Evolutionary conservation across 768 basidiomycete species (phyloP).

Genomic region (Coprinellus aureogranulatus): DNA sequence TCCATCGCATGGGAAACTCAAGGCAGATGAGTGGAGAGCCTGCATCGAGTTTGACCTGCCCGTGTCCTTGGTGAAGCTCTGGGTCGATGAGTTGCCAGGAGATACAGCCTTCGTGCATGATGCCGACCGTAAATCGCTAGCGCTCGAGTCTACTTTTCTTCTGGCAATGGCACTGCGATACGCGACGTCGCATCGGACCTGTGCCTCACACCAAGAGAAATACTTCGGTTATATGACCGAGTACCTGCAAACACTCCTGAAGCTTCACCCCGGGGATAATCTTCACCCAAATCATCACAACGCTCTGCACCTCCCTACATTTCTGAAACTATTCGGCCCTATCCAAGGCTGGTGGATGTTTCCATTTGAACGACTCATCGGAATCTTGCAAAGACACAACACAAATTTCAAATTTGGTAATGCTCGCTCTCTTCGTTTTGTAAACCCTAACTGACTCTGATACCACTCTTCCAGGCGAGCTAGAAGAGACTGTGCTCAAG

Average conservation of each 20-base stretch:
- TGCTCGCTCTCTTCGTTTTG: no score
- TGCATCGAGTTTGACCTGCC: slow-evolving; percentile 21
- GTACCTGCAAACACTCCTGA: slow-evolving; percentile 11
- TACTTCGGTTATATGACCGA: slow-evolving; percentile 3
- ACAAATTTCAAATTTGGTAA: slow-evolving; percentile 30
- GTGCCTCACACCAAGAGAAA: no score
- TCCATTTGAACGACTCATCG: slow-evolving; percentile 37
- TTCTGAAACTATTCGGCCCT: slow-evolving; percentile 32
- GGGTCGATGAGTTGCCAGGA: no score
- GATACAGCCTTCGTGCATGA: no score
- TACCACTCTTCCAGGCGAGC: no score
- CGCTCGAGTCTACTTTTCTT: not conserved
- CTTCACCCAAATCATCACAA: slow-evolving; percentile 19
- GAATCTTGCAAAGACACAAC: slow-evolving; percentile 29
- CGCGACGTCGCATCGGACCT: not conserved
- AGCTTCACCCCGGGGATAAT: slow-evolving; percentile 9
- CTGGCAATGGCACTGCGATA: slow-evolving; percentile 16
- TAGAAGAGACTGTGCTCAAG: slow-evolving; percentile 4
- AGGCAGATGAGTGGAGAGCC: slow-evolving; percentile 23
- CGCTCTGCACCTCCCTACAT: slow-evolving; percentile 34
- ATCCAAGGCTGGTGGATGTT: slow-evolving; percentile 38
- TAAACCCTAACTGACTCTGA: no score
- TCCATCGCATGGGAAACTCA: slow-evolving; percentile 19
- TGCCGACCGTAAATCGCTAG: not conserved
- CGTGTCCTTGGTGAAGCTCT: slow-evolving; percentile 11